phyloP scores from a whole-genome alignment of 2,329 filamentous ascomycete species.

The Ceratocystiopsis brevicomis region DNA sequence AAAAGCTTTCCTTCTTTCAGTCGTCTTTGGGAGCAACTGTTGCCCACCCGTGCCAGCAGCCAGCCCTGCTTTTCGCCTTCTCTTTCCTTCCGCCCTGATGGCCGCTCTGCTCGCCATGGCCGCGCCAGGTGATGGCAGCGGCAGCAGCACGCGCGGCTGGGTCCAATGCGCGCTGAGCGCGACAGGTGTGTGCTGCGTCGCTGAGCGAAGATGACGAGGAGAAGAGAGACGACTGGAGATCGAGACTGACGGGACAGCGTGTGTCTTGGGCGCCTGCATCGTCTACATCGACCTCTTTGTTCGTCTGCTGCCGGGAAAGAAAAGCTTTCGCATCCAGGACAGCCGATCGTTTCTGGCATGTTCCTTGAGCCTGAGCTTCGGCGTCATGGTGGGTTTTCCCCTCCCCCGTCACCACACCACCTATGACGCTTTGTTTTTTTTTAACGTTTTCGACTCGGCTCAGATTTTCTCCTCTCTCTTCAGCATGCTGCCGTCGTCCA shows the following conservation, averaged over 20 bases:
- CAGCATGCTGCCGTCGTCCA: conserved; percentile 80
- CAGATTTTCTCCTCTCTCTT: conserved; percentile 84
- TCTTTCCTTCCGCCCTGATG: too few relatives aligned
- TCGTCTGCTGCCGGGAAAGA: conserved; percentile 51
- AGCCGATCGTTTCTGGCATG: conserved; percentile 75
- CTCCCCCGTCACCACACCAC: too few relatives aligned
- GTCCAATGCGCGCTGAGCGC: conserved; percentile 78
- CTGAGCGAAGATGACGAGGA: not conserved
- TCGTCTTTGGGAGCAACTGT: too few relatives aligned
- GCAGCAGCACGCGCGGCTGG: conserved; percentile 84
- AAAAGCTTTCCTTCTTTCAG: too few relatives aligned
- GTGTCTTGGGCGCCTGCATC: conserved; percentile 58
- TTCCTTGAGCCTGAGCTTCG: conserved; percentile 82
- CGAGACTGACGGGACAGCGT: conserved; percentile 24
- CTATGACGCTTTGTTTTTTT: too few relatives aligned
- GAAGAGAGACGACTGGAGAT: too few relatives aligned
- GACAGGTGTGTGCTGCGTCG: conserved; percentile 28
- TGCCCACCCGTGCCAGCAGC: too few relatives aligned
- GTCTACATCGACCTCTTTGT: conserved; percentile 74
- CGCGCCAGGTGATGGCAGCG: conserved; percentile 30
- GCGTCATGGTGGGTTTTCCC: conserved; percentile 65
- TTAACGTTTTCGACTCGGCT: not conserved
- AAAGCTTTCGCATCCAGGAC: conserved; percentile 70
- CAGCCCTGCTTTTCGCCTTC: too few relatives aligned
- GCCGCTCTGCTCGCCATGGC: too few relatives aligned